Percentiles rank a stretch among this genome's conserved stretches.
Evolutionary conservation across 306 rosid genomes (phyloP).

Genomic region (Ziziphus jujuba): DNA sequence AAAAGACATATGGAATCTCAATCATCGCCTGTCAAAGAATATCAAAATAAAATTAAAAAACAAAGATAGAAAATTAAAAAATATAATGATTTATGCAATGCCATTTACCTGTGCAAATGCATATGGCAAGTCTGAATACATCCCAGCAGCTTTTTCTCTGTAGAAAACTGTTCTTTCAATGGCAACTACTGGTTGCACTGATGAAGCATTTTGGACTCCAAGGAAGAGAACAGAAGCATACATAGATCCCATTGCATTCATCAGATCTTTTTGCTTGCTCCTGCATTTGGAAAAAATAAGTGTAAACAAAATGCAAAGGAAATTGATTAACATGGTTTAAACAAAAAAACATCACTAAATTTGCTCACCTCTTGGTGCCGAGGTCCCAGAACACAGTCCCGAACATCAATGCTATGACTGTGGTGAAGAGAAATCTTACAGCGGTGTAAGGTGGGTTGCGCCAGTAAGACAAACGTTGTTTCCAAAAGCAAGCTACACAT

Average conservation of each 20-base stretch:
- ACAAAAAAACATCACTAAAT: background rate
- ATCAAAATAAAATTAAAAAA: background rate
- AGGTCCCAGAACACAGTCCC: conserved; percentile 76
- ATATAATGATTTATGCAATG: too few relatives aligned
- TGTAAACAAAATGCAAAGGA: background rate
- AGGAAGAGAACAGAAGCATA: conserved; percentile 60
- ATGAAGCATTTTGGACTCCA: conserved; percentile 54
- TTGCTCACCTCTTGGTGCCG: conserved; percentile 58
- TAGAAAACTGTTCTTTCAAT: conserved; percentile 77
- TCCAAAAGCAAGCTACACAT: conserved; percentile 63
- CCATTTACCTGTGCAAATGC: conserved; percentile 60
- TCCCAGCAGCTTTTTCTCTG: conserved; percentile 82
- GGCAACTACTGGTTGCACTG: conserved; percentile 68
- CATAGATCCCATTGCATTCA: conserved; percentile 73
- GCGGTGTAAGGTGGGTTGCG: conserved; percentile 58
- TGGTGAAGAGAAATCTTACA: conserved; percentile 45
- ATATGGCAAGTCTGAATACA: conserved; percentile 74
- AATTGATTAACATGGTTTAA: background rate
- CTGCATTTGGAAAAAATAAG: conserved; percentile 21
- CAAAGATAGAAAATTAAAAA: too few relatives aligned
- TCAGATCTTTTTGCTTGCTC: conserved; percentile 41
- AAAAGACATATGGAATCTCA: conserved; percentile 60
- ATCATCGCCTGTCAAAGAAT: conserved; percentile 45
- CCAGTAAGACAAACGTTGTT: conserved; percentile 72
- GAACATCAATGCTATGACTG: conserved; percentile 46